Evolutionary conservation across 306 rosid species (phyloP).

Genomic region (Sicyos edulis): DNA sequence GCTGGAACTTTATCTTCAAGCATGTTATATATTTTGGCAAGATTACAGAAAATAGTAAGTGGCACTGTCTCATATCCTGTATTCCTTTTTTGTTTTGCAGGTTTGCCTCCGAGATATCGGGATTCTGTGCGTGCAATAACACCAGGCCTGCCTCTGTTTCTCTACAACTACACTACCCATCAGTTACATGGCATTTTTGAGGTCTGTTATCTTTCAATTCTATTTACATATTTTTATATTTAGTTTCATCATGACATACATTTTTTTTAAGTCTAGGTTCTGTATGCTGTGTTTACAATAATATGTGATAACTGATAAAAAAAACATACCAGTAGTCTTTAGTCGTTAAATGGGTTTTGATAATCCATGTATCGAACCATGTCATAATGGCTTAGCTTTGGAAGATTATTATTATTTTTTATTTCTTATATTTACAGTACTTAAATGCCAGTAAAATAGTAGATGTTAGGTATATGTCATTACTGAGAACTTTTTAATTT

Average conservation of each 20-base stretch:
- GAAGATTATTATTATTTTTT: neutral
- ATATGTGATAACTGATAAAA: neutral
- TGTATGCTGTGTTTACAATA: neutral
- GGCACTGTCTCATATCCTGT: neutral
- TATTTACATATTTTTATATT: neutral
- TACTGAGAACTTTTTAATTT: neutral
- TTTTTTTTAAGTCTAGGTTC: neutral
- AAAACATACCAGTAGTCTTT: neutral
- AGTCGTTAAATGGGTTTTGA: neutral
- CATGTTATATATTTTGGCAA: neutral
- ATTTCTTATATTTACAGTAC: neutral
- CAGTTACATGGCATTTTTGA: slow-evolving; percentile 93
- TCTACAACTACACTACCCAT: slow-evolving; percentile 93
- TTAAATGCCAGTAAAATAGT: neutral
- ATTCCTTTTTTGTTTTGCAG: slow-evolving; percentile 33
- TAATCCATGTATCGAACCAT: neutral
- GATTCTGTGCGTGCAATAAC: slow-evolving; percentile 95
- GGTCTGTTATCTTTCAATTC: slow-evolving; percentile 36
- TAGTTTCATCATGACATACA: neutral
- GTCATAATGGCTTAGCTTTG: neutral
- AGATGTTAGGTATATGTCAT: neutral
- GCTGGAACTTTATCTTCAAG: neutral
- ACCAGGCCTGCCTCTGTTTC: slow-evolving; percentile 87
- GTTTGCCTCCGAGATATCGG: slow-evolving; percentile 95
- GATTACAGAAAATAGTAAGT: neutral